These are phyloP conservation scores for Serendipita vermifera DNA, from an alignment of 768 basidiomycete genomes.

Conservation along the genomic window DNA sequence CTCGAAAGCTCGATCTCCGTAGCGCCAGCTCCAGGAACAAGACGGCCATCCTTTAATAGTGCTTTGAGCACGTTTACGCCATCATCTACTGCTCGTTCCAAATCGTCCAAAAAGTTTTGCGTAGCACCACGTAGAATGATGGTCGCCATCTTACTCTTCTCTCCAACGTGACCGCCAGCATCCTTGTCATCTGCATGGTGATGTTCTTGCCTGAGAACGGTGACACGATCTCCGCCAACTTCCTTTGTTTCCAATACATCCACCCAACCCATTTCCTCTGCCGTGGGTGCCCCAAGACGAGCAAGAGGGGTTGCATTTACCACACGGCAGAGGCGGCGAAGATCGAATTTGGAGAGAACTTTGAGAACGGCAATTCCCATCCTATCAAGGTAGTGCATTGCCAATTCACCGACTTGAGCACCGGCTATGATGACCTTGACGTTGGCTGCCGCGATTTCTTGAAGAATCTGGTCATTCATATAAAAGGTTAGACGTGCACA, in stretches of 20 bases:
- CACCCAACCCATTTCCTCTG: slow-evolving; percentile 88
- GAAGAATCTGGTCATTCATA: slow-evolving; percentile 89
- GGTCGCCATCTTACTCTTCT: slow-evolving; percentile 81
- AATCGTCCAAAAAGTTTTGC: slow-evolving; percentile 83
- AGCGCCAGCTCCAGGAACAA: slow-evolving; percentile 91
- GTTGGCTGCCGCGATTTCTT: slow-evolving; percentile 93
- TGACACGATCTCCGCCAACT: slow-evolving; percentile 95
- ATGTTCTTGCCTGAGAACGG: slow-evolving; percentile 76
- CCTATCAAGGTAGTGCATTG: slow-evolving; percentile 91
- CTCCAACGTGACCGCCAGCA: no score
- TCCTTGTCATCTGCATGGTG: slow-evolving; percentile 45
- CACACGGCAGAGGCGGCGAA: slow-evolving; percentile 86
- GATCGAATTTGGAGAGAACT: slow-evolving; percentile 94
- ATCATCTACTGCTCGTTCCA: slow-evolving; percentile 92
- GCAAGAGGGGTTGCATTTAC: slow-evolving; percentile 94
- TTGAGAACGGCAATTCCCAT: slow-evolving; percentile 91
- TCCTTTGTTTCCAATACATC: slow-evolving; percentile 94
- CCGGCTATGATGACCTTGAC: slow-evolving; percentile 91
- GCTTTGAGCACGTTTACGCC: slow-evolving; percentile 94
- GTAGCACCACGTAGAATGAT: slow-evolving; percentile 94
- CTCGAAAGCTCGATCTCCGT: slow-evolving; percentile 85
- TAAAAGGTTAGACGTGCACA: no score
- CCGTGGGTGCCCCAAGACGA: slow-evolving; percentile 86
- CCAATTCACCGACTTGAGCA: slow-evolving; percentile 85
- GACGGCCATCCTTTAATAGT: slow-evolving; percentile 73